Evolutionary conservation across 2,329 filamentous ascomycete species (phyloP), one percentile per base, ranked within the genome.

Genomic region (Aulographum hederae): DNA sequence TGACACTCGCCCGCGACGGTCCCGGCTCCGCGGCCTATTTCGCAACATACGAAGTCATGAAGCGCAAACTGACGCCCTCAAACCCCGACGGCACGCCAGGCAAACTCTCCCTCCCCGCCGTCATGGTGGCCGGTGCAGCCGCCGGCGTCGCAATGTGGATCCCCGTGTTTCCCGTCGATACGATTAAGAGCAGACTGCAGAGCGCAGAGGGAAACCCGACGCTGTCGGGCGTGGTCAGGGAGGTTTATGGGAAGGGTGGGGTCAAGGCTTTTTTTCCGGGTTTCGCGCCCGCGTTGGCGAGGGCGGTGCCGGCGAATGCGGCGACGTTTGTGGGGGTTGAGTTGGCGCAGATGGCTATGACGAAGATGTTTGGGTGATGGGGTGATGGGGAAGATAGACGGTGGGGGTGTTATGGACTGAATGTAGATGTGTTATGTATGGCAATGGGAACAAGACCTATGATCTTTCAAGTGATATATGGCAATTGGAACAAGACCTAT

Each of bases 131-230:
- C 2, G 89, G 89, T 44, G 89, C 80, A 39, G 79, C 76, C 3
- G 89, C 89, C 0, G 89, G 89, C 48, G 71, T 98, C 17, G 89
- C 89, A 39, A 98, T 98, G 89, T 98, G 89, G 89, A 89, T 94
- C 43, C 85, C 89, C 33, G 85, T 98, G 26, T 98, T 98, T 69
- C 89, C 89, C 15, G 69, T 98, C 40, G 89, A 98, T 50, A 98
- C 89, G 0, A 75, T 98, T 59, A 98, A 98, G 70, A 85, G 77
- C 40, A 67, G 85, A 23, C 60, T 98, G 51, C 89, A 98, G 65
- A 92, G 81, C 27, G 82, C 82, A 26, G 79, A 89, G 47, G 84
- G 82, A 30, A 77, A 77, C 43, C 75, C 84, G 31, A 81, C 78
- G 0, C 71, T 98, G 32, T 68, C 73, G 12, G 74, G 78, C 5